phyloP scores from a whole-genome alignment of 176 grass and related monocot genomes.

The Ensete ventricosum region DNA sequence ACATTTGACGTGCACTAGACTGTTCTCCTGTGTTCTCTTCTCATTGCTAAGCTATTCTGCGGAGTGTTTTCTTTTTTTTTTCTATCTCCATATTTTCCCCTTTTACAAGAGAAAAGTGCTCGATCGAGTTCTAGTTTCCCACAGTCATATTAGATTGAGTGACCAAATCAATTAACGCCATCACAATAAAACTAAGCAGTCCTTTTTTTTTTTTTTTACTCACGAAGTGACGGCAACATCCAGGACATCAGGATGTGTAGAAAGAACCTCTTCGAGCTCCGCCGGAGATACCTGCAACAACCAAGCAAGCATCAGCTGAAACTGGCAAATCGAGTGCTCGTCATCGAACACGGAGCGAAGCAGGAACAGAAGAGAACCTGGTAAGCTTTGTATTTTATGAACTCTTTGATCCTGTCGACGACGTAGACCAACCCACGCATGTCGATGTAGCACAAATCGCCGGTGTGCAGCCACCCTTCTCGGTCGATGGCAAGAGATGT shows the following conservation, averaged over 20 bases:
- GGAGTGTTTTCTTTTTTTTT: no score
- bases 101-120: no score
- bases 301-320: background rate
- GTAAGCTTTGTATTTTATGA: conserved; percentile 58
- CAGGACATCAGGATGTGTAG: conserved; percentile 24
- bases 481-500: conserved; percentile 24
- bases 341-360: no score
- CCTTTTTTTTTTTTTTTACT: background rate
- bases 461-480: conserved; percentile 38
- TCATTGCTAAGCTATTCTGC: no score
- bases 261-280: conserved; percentile 41
- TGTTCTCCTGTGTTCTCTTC: no score
- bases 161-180: background rate
- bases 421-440: conserved; percentile 27
- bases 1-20: no score
- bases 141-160: background rate
- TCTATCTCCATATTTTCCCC: no score
- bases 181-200: background rate
- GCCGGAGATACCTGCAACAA: conserved; percentile 33
- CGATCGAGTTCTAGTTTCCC: background rate
- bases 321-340: no score
- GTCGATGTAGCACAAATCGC: conserved; percentile 46
- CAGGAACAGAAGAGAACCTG: conserved; percentile 25
- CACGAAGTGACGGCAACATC: conserved; percentile 42
- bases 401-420: conserved; percentile 50